These are phyloP conservation scores for Rosa hybrid DNA, from an alignment of 331 rosid species.

Conservation along the genomic window DNA sequence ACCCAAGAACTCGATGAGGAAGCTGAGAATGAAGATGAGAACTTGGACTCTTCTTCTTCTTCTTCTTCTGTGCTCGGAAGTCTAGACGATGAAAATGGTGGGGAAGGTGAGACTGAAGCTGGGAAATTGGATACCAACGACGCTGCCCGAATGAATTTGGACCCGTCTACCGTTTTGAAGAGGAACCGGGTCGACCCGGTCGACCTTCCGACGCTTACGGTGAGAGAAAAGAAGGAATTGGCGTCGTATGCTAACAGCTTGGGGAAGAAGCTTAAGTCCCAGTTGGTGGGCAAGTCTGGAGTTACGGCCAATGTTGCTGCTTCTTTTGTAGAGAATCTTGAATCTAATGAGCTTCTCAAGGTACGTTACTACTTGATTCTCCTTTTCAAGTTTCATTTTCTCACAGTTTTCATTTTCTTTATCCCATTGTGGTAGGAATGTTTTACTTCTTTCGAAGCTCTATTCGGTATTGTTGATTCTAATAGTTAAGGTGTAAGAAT, in stretches of 20 bases:
- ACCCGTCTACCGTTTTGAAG: constrained; percentile 38
- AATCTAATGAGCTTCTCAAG: constrained; percentile 93
- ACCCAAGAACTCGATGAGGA: background rate
- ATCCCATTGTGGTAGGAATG: background rate
- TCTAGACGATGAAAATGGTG: constrained; percentile 4
- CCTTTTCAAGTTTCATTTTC: background rate
- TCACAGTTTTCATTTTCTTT: background rate
- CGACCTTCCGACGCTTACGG: constrained; percentile 53
- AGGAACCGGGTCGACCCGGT: constrained; percentile 49
- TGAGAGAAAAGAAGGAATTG: constrained; percentile 88
- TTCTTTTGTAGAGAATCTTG: constrained; percentile 80
- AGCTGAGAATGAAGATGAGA: background rate
- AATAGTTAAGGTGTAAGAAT: background rate
- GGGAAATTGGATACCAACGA: constrained; percentile 35
- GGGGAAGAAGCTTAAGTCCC: constrained; percentile 86
- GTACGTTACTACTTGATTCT: constrained; percentile 30
- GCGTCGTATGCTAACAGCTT: constrained; percentile 81
- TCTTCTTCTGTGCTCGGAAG: too few species aligned
- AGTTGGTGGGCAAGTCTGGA: constrained; percentile 88
- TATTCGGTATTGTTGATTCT: background rate
- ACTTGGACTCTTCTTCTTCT: background rate
- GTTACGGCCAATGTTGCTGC: constrained; percentile 68
- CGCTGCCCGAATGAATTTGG: constrained; percentile 19
- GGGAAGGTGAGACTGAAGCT: constrained; percentile 24
- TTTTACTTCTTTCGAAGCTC: too few species aligned